Evolutionary conservation across 345 rosid genomes (phyloP).

Genomic region (Ricinus communis): DNA sequence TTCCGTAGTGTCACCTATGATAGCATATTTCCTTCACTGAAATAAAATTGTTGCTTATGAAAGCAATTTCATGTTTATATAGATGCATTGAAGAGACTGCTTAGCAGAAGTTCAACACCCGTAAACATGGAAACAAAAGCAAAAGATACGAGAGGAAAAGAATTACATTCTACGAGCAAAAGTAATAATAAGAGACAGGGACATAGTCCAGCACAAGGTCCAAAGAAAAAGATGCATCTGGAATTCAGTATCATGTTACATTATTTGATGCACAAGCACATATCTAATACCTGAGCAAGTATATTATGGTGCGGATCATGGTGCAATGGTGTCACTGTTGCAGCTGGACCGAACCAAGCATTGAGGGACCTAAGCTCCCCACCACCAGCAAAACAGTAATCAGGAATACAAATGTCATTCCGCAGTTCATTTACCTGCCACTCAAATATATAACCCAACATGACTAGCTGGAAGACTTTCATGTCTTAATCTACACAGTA

Average conservation of each 20-base stretch:
- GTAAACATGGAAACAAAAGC: background rate
- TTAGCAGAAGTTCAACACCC: background rate
- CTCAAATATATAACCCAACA: conserved; percentile 13
- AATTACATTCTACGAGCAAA: background rate
- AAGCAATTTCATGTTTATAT: background rate
- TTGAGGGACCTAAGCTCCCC: conserved; percentile 84
- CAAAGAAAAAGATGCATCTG: background rate
- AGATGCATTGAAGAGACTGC: background rate
- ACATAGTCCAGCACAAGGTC: conserved; percentile 5
- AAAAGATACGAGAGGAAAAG: background rate
- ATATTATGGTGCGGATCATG: conserved; percentile 99
- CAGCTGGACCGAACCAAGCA: conserved; percentile 98
- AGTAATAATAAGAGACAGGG: background rate
- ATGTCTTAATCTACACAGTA: conserved; percentile 5
- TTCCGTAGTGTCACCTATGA: background rate
- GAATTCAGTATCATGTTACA: background rate
- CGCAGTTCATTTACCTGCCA: conserved; percentile 79
- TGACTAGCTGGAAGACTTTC: conserved; percentile 15
- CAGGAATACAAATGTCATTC: conserved; percentile 83
- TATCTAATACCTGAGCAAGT: conserved; percentile 72
- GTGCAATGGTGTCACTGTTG: conserved; percentile 93
- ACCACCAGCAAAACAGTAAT: conserved; percentile 93
- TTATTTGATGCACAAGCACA: background rate
- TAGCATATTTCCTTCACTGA: background rate
- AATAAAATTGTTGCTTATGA: background rate